Evolutionary conservation across 345 rosid genomes (phyloP).

Genomic region (Bruguiera parviflora): DNA sequence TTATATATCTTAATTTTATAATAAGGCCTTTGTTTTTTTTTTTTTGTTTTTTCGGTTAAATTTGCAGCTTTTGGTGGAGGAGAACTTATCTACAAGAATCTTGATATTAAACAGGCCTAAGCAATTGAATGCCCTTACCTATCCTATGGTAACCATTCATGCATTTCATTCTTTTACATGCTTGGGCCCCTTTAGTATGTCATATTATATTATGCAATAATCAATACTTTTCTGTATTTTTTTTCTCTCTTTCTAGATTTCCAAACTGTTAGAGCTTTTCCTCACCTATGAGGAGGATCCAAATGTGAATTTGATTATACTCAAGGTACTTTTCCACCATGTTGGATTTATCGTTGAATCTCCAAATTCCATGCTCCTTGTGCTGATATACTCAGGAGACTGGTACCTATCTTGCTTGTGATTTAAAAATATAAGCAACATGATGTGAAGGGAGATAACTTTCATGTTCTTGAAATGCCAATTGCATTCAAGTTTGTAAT

Average conservation of each 20-base stretch:
- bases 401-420: no score
- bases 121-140: constrained; percentile 65
- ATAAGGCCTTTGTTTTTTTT: background rate
- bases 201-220: background rate
- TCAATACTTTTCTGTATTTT: background rate
- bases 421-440: no score
- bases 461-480: no score
- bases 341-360: background rate
- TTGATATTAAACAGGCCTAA: constrained; percentile 63
- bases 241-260: constrained; percentile 34
- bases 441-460: no score
- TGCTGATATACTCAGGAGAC: no score
- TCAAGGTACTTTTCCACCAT: constrained; percentile 49
- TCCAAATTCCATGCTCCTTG: background rate
- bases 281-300: constrained; percentile 53
- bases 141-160: constrained; percentile 44
- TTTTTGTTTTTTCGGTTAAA: background rate
- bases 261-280: constrained; percentile 56
- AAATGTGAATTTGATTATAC: constrained; percentile 54
- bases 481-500: no score
- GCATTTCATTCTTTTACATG: no score
- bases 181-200: background rate
- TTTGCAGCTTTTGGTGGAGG: constrained; percentile 58
- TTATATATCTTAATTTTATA: background rate
- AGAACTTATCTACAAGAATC: constrained; percentile 39